Evolutionary conservation across 352 stramenopile species (phyloP).

Genomic region (Globisporangium canariense): DNA sequence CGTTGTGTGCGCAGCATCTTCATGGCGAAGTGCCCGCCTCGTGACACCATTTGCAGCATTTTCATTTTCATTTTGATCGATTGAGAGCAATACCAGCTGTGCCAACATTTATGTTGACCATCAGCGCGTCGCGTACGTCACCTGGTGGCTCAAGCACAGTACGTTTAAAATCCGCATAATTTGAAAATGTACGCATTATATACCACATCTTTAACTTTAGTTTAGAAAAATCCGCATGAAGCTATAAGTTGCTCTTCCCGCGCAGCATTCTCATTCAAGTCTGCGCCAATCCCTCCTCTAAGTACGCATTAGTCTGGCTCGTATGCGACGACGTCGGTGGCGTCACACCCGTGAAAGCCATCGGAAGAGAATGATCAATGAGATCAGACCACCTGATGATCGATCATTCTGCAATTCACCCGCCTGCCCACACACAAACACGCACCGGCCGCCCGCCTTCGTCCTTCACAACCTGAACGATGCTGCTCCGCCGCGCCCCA

Average conservation of each 20-base stretch:
- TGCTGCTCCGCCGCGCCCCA: conserved; percentile 4
- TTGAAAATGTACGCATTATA: no score
- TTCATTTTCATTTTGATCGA: not conserved
- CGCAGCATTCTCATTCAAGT: no score
- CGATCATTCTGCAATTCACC: not conserved
- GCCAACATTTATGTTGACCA: not conserved
- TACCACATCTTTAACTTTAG: no score
- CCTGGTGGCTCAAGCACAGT: no score
- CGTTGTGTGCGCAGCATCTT: not conserved
- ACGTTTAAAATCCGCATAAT: no score
- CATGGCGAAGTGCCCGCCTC: not conserved
- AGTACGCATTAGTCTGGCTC: not conserved
- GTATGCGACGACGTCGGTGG: conserved; percentile 2
- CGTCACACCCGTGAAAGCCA: not conserved
- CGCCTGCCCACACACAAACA: no score
- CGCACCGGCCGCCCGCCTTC: not conserved
- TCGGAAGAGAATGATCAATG: no score
- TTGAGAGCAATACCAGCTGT: not conserved
- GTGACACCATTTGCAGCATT: not conserved
- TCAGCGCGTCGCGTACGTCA: no score
- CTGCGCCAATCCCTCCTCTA: no score
- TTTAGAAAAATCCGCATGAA: no score
- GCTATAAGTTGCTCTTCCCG: no score
- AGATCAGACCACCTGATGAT: not conserved
- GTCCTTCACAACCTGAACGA: not conserved